Conservation (phyloP, 352 stramenopile species). For the Phytophthora niederhauseri region DNA sequence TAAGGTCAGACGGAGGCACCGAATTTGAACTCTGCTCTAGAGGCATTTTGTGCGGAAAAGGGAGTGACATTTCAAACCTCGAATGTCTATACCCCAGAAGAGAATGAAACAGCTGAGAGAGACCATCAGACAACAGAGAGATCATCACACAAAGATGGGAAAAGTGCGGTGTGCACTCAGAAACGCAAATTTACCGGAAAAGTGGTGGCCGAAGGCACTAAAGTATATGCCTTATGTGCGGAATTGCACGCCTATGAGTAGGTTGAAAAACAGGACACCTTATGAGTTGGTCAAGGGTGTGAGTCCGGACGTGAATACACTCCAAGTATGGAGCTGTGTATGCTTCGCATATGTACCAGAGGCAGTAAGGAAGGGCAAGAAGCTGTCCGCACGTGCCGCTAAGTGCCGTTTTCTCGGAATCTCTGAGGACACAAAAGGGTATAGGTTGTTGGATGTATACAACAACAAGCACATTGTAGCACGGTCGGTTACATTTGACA, state of each 20-base stretch:
- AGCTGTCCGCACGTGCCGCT: neutral
- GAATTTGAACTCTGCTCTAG: constrained; percentile 1
- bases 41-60: constrained; percentile 5
- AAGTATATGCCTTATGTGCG: constrained; percentile 7
- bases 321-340: neutral
- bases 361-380: neutral
- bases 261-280: constrained; percentile 1
- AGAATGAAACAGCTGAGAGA: constrained; percentile 4
- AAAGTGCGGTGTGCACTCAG: constrained; percentile 2
- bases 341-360: constrained; percentile 11
- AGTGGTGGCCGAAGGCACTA: constrained; percentile 7
- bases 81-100: constrained; percentile 3
- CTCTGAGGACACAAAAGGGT: too few species aligned
- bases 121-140: too few species aligned
- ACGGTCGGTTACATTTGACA: too few species aligned
- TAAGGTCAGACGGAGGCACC: constrained; percentile 3
- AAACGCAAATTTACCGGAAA: neutral
- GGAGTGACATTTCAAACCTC: neutral
- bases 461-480: too few species aligned
- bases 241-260: constrained; percentile 4
- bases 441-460: too few species aligned
- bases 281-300: constrained; percentile 7
- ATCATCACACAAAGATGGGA: neutral
- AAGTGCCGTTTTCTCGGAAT: too few species aligned
- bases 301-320: neutral